A percentile compares a stretch with the other conserved stretches of the same genome.
Evolutionary conservation across 2,329 filamentous ascomycete species (phyloP).

Genomic region (Tolypocladium ovalisporum): DNA sequence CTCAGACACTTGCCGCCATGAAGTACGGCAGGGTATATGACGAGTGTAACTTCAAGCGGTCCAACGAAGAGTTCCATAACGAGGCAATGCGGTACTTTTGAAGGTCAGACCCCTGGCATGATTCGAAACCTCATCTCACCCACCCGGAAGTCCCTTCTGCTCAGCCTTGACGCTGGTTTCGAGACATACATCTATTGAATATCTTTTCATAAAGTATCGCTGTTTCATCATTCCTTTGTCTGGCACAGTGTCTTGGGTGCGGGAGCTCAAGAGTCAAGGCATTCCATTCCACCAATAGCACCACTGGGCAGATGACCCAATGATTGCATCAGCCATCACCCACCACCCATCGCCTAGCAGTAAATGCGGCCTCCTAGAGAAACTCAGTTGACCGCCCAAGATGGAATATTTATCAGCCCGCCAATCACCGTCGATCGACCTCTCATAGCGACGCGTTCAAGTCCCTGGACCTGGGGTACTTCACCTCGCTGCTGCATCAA

Average conservation of each 20-base stretch:
- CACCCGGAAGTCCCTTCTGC: background rate
- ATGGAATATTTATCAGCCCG: background rate
- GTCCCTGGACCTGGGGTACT: background rate
- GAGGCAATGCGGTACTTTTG: background rate
- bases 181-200: too few species aligned
- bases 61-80: background rate
- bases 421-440: too few species aligned
- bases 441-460: too few species aligned
- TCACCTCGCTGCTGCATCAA: background rate
- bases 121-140: background rate
- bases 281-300: background rate
- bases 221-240: too few species aligned
- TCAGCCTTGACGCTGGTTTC: background rate
- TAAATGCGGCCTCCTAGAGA: background rate
- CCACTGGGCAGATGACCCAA: background rate
- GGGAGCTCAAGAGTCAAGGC: background rate
- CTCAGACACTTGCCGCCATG: background rate
- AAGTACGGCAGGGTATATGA: background rate
- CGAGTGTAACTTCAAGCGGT: background rate
- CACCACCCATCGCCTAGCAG: background rate
- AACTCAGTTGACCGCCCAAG: background rate
- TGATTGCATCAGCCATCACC: background rate
- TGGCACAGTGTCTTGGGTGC: background rate
- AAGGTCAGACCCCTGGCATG: background rate
- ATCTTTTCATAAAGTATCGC: too few species aligned